Evolutionary conservation across 495 filamentous ascomycete genomes (phyloP).

Genomic region (Podospora sp.): DNA sequence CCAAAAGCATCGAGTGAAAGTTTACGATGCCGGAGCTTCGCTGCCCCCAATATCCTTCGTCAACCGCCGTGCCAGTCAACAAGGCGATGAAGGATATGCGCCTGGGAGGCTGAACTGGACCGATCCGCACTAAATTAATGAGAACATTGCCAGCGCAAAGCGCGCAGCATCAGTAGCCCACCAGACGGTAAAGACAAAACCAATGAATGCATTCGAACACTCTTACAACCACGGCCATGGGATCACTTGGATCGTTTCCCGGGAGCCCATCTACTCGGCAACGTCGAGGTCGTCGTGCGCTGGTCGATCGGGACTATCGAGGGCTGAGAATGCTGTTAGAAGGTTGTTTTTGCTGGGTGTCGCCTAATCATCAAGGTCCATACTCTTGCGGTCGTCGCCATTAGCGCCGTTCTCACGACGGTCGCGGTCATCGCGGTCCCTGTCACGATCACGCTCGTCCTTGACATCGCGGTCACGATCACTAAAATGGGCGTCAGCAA

Average conservation of each 20-base stretch:
- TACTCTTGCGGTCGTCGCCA: constrained; percentile 90
- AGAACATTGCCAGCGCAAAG: constrained; percentile 7
- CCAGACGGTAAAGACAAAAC: constrained; percentile 16
- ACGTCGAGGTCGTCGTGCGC: constrained; percentile 96
- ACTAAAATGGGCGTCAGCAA: constrained; percentile 30
- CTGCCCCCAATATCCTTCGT: constrained; percentile 15
- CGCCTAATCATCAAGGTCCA: constrained; percentile 27
- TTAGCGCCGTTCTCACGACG: constrained; percentile 68
- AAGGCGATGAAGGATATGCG: not conserved
- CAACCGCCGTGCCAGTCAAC: not conserved
- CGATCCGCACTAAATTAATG: constrained; percentile 40
- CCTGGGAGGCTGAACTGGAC: constrained; percentile 18
- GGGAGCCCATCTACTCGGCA: constrained; percentile 69
- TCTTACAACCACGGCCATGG: constrained; percentile 33
- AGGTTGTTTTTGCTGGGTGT: constrained; percentile 19
- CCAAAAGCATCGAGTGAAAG: not conserved
- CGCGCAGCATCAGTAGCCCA: constrained; percentile 38
- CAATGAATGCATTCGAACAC: constrained; percentile 21
- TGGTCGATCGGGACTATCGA: constrained; percentile 73
- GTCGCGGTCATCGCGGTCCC: constrained; percentile 61
- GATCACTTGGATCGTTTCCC: not conserved
- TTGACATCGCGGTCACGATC: constrained; percentile 58
- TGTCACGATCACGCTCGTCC: constrained; percentile 50
- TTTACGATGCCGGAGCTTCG: constrained; percentile 14
- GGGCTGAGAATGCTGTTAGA: constrained; percentile 37